These are phyloP conservation scores for Geranomyces michiganensis DNA, from an alignment of 192 early-diverging fungal genomes.

Conservation along the genomic window DNA sequence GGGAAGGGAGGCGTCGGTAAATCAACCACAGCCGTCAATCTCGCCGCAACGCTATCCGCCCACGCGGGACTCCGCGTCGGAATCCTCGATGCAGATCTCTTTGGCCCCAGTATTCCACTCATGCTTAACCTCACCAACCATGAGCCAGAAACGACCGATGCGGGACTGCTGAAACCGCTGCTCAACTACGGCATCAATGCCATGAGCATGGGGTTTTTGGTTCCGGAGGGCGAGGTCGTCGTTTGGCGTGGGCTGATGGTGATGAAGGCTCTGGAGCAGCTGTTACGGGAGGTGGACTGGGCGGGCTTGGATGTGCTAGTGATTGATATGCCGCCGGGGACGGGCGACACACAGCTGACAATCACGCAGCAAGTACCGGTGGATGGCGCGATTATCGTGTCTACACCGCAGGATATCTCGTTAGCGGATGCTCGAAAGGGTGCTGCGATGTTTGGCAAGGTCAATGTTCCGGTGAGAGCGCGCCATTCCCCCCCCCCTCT, in stretches of 20 bases:
- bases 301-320: constrained; percentile 73
- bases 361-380: constrained; percentile 77
- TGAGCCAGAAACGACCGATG: constrained; percentile 66
- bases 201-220: constrained; percentile 92
- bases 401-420: constrained; percentile 91
- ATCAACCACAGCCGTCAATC: constrained; percentile 84
- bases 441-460: constrained; percentile 80
- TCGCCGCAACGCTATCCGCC: constrained; percentile 69
- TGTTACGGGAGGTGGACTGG: constrained; percentile 86
- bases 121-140: constrained; percentile 78
- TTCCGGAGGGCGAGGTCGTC: constrained; percentile 71
- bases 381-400: constrained; percentile 80
- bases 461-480: constrained; percentile 72
- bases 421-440: constrained; percentile 79
- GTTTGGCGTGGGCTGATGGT: constrained; percentile 95
- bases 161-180: constrained; percentile 67
- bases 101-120: constrained; percentile 84
- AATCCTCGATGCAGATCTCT: constrained; percentile 89
- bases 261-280: constrained; percentile 88
- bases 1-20: constrained; percentile 94
- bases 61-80: constrained; percentile 58
- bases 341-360: constrained; percentile 86
- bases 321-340: constrained; percentile 92
- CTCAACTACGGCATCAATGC: constrained; percentile 84
- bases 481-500: too few relatives aligned